Conservation (phyloP, 345 rosid species). For the Aurinia saxatilis region DNA sequence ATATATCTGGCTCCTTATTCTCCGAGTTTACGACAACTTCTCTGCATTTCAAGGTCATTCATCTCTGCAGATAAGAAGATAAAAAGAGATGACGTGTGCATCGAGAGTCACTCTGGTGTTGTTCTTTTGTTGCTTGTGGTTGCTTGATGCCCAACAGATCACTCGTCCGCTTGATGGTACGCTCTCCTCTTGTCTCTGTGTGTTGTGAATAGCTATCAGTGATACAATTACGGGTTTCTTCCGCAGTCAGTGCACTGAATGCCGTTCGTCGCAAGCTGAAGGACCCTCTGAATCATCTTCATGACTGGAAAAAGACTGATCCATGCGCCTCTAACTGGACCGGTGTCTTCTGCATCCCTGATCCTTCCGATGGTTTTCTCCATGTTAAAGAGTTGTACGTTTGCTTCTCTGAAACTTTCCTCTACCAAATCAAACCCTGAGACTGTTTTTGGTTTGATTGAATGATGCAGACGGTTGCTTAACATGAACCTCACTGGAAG, state of each 20-base stretch:
- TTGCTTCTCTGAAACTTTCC: background rate
- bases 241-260: constrained; percentile 7
- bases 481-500: constrained; percentile 32
- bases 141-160: constrained; percentile 19
- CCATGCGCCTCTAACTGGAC: constrained; percentile 29
- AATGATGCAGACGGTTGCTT: constrained; percentile 31
- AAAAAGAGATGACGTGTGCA: background rate
- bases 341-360: constrained; percentile 22
- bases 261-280: constrained; percentile 16
- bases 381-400: constrained; percentile 64
- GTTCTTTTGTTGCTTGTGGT: constrained; percentile 3
- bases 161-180: constrained; percentile 23
- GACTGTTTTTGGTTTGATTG: background rate
- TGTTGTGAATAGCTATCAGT: background rate
- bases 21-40: constrained; percentile 4
- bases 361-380: constrained; percentile 38
- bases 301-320: constrained; percentile 24
- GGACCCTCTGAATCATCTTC: constrained; percentile 24
- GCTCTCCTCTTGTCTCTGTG: background rate
- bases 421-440: background rate
- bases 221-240: background rate
- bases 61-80: background rate
- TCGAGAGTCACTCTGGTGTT: constrained; percentile 1
- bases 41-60: background rate
- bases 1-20: background rate